Base-by-base conservation (phyloP, 345 rosid genomes). In the Moricandia arvensis region DNA sequence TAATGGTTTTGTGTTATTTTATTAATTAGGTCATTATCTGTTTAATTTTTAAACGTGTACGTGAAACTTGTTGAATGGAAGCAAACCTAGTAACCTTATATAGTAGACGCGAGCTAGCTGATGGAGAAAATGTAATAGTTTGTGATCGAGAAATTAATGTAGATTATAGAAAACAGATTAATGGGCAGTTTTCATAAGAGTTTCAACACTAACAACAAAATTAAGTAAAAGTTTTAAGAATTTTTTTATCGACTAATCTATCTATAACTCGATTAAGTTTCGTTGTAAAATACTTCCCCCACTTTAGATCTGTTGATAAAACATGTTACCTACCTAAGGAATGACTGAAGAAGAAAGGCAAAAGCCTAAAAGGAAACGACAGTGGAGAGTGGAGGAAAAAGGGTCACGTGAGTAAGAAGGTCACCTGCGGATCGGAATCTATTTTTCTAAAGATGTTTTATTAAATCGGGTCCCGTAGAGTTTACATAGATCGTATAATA, bases 341-440 rank as follows among this genome's bases (percentile, higher is more conserved):
- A 53, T 45, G 73, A 72, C 45, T 30, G 11, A 10, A 41, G 1
- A 58, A 58, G 68, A 72, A 77, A 71, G 68, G 68, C 76, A 71
- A 71, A 68, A 68, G 60, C 78, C 31, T 57, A 51, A 49, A 70
- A 49, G 67, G 66, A 31, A 71, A 66, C 67, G 71, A 59, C 21
- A 63, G 17, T 13, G 24, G 21, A 59, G 77, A 61, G 67, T 60
- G 79, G 78, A 61, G 37, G 6, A 16, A 34, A 59, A 37, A 45
- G 53, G 61, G 80, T 64, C 86, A 85, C 86, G 87, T 82, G 89
- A 79, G 81, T 73, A 61, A 53, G 80, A 68, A 59, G 69, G 72
- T 83, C 87, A 86, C 82, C 88, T 82, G 87, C 59, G 54, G 30
- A 27, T n/a, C n/a, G n/a, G n/a, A n/a, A 35, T 82, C 63, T 24